phyloP scores from a whole-genome alignment of 2,329 filamentous ascomycete species.

The Graphilbum ipis-grandicollis region DNA sequence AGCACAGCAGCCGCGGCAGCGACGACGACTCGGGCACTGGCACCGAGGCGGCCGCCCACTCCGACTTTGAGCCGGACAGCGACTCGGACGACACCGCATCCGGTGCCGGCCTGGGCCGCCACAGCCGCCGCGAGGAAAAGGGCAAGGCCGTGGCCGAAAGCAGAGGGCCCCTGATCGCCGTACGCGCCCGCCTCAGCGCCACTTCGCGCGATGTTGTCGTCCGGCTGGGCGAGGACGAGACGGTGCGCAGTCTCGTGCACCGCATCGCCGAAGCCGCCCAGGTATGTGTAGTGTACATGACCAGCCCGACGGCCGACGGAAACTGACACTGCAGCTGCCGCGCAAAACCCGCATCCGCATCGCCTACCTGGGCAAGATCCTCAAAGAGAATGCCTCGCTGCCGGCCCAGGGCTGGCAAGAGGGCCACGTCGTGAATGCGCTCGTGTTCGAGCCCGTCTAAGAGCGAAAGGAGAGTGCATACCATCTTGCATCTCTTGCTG shows the following conservation, averaged over 20 bases:
- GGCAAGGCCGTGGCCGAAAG: constrained; percentile 26
- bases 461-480: no score
- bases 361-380: constrained; percentile 64
- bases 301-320: no score
- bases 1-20: constrained; percentile 1
- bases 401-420: constrained; percentile 56
- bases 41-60: no score
- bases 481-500: no score
- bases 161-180: constrained; percentile 30
- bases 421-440: constrained; percentile 60
- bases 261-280: constrained; percentile 45
- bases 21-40: no score
- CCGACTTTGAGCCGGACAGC: not conserved
- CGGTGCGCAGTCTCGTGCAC: constrained; percentile 43
- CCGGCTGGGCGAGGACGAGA: constrained; percentile 38
- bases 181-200: constrained; percentile 50
- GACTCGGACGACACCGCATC: constrained; percentile 1
- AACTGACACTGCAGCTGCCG: no score
- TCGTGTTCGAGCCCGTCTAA: constrained; percentile 34
- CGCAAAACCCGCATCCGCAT: constrained; percentile 46
- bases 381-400: constrained; percentile 51
- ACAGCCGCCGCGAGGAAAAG: constrained; percentile 28
- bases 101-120: constrained; percentile 6
- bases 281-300: no score
- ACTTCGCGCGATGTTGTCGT: constrained; percentile 46